Conservation (phyloP, 768 basidiomycete genomes). For the Russula earlei region DNA sequence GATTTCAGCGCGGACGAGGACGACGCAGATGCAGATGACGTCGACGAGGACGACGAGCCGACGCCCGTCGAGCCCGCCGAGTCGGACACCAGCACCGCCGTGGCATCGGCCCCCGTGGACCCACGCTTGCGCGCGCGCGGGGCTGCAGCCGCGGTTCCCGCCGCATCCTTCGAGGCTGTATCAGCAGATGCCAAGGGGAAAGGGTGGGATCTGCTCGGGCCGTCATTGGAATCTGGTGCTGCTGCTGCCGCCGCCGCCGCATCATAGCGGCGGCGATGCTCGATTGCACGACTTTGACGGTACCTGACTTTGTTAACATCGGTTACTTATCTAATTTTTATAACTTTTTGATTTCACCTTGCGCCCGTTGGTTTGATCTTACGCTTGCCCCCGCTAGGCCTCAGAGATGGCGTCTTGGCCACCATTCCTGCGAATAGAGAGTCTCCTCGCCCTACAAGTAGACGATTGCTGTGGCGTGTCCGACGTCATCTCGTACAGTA, state of each 20-base stretch:
- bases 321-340: too few species aligned
- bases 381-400: too few species aligned
- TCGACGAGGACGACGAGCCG: constrained; percentile 17
- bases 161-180: neutral
- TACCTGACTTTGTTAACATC: too few species aligned
- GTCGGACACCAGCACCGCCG: constrained; percentile 18
- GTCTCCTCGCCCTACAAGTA: too few species aligned
- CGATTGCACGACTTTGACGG: neutral
- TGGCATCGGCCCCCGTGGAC: constrained; percentile 5
- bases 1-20: constrained; percentile 21
- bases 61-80: constrained; percentile 18
- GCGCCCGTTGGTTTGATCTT: too few species aligned
- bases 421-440: too few species aligned
- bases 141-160: neutral
- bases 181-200: constrained; percentile 1
- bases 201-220: constrained; percentile 29
- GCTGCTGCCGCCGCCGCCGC: neutral
- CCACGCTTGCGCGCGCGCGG: constrained; percentile 13
- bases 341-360: too few species aligned
- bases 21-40: constrained; percentile 5
- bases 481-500: too few species aligned
- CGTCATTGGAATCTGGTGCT: neutral
- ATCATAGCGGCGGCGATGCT: neutral
- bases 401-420: too few species aligned
- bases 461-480: too few species aligned